A percentile compares a stretch with the other conserved stretches of the same genome.
Evolutionary conservation across 495 filamentous ascomycete genomes (phyloP).

Genomic region (Hypoxylon lenormandii): DNA sequence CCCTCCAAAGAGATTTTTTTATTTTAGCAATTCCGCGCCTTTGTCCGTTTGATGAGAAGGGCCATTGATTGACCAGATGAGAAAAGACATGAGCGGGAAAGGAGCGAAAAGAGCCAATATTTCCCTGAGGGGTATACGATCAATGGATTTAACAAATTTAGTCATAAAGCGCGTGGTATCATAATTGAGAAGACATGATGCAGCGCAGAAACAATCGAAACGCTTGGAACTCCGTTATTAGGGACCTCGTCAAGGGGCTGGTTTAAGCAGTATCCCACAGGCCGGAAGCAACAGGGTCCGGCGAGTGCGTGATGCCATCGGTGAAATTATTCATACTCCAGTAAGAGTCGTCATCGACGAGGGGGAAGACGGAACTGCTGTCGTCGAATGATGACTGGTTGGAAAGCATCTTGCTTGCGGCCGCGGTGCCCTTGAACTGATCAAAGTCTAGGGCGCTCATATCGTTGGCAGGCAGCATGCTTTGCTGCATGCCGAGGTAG

Average conservation of each 20-base stretch:
- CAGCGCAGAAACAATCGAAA: constrained; percentile 38
- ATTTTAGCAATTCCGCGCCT: constrained; percentile 39
- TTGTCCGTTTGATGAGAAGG: constrained; percentile 34
- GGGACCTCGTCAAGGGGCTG: not conserved
- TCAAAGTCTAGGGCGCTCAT: constrained; percentile 71
- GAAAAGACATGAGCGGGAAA: constrained; percentile 8
- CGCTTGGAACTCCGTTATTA: constrained; percentile 29
- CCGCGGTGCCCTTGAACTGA: constrained; percentile 66
- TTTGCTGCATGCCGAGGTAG: constrained; percentile 64
- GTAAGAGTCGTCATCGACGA: constrained; percentile 45
- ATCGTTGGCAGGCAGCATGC: constrained; percentile 66
- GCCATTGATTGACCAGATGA: constrained; percentile 19
- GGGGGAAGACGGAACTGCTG: constrained; percentile 50
- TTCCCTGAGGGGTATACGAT: constrained; percentile 44
- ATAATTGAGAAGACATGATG: constrained; percentile 34
- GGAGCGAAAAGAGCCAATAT: constrained; percentile 19
- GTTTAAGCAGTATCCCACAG: constrained; percentile 44
- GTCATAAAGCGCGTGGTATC: constrained; percentile 48
- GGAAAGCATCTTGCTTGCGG: constrained; percentile 56
- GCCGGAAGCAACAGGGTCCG: constrained; percentile 48
- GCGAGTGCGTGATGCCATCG: constrained; percentile 52
- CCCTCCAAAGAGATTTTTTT: constrained; percentile 1
- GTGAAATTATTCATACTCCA: constrained; percentile 52
- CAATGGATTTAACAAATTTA: constrained; percentile 31
- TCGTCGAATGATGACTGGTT: constrained; percentile 53